A percentile compares a stretch with the other conserved stretches of the same genome.
phyloP scores from a whole-genome alignment of 2,329 filamentous ascomycete genomes.

The Cordyceps fumosorosea region DNA sequence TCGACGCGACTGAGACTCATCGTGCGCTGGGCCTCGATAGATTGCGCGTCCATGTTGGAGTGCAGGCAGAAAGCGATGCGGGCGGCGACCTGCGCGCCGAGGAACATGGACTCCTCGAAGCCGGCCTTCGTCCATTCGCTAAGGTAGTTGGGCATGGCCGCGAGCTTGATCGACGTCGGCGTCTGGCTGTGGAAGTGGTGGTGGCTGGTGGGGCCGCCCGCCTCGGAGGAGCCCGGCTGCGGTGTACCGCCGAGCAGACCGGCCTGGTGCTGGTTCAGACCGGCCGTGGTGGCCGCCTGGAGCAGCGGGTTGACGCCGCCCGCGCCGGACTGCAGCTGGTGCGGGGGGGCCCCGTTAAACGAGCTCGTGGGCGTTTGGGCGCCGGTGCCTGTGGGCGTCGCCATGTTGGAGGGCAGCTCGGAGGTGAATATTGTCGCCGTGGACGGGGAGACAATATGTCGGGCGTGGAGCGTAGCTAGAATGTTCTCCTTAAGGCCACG shows the following conservation, averaged over 20 bases:
- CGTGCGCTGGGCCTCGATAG: conserved; percentile 44
- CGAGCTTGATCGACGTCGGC: conserved; percentile 75
- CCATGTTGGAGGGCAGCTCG: conserved; percentile 88
- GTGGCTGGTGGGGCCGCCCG: conserved; percentile 25
- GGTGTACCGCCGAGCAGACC: conserved; percentile 27
- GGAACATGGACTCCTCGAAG: conserved; percentile 76
- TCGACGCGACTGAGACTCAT: conserved; percentile 54
- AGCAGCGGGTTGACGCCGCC: conserved; percentile 78
- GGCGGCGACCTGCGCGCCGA: conserved; percentile 81
- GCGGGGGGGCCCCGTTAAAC: conserved; percentile 41
- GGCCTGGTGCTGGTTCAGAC: conserved; percentile 31
- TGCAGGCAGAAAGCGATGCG: conserved; percentile 53
- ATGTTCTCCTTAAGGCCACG: conserved; percentile 85
- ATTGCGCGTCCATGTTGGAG: conserved; percentile 45
- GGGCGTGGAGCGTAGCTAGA: conserved; percentile 67
- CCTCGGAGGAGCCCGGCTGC: conserved; percentile 33
- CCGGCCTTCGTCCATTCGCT: conserved; percentile 81
- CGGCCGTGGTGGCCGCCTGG: conserved; percentile 79
- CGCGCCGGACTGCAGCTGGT: conserved; percentile 41
- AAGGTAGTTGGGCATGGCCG: conserved; percentile 76
- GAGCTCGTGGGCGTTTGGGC: conserved; percentile 77
- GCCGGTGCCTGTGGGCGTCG: conserved; percentile 83
- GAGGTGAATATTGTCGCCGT: conserved; percentile 96
- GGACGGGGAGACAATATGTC: conserved; percentile 85
- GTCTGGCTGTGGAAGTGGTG: conserved; percentile 61